Conservation (phyloP, 1,284 basidiomycete species). For the Pulchroboletus neoregius region DNA sequence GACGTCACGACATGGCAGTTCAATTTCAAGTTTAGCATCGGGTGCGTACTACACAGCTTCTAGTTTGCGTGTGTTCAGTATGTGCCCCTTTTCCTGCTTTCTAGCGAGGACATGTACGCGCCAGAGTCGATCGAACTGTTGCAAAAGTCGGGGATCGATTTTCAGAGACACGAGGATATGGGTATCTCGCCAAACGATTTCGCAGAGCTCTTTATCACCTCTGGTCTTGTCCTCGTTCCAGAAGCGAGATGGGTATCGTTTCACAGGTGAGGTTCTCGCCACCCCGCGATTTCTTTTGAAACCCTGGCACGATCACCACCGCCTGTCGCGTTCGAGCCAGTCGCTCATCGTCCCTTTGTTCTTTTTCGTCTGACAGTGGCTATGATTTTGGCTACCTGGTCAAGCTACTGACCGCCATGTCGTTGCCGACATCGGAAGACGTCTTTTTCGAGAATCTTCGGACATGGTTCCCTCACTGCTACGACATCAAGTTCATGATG, state of each 20-base stretch:
- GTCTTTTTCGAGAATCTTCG: slow-evolving; percentile 87
- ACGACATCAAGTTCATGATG: slow-evolving; percentile 98
- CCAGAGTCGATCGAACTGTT: slow-evolving; percentile 95
- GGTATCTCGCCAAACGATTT: slow-evolving; percentile 95
- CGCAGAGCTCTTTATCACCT: slow-evolving; percentile 96
- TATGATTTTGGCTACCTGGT: slow-evolving; percentile 99
- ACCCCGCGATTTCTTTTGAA: slow-evolving; percentile 6
- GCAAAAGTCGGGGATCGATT: slow-evolving; percentile 94
- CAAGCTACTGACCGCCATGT: slow-evolving; percentile 87
- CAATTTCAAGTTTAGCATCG: slow-evolving; percentile 93
- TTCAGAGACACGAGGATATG: slow-evolving; percentile 87
- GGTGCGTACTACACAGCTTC: slow-evolving; percentile 47
- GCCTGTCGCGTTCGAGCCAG: not conserved
- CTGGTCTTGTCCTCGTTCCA: slow-evolving; percentile 85
- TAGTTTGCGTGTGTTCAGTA: not conserved
- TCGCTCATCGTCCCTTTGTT: slow-evolving; percentile 10
- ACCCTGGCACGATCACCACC: not conserved
- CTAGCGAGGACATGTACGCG: slow-evolving; percentile 84
- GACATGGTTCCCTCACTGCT: slow-evolving; percentile 95
- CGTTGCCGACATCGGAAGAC: slow-evolving; percentile 86
- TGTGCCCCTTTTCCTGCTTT: not conserved
- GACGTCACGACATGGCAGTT: slow-evolving; percentile 98
- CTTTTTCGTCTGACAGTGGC: slow-evolving; percentile 54
- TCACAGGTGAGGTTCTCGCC: slow-evolving; percentile 70
- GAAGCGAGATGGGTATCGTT: slow-evolving; percentile 98